Conservation (phyloP, 495 filamentous ascomycete species). For the Clohesyomyces aquaticus region DNA sequence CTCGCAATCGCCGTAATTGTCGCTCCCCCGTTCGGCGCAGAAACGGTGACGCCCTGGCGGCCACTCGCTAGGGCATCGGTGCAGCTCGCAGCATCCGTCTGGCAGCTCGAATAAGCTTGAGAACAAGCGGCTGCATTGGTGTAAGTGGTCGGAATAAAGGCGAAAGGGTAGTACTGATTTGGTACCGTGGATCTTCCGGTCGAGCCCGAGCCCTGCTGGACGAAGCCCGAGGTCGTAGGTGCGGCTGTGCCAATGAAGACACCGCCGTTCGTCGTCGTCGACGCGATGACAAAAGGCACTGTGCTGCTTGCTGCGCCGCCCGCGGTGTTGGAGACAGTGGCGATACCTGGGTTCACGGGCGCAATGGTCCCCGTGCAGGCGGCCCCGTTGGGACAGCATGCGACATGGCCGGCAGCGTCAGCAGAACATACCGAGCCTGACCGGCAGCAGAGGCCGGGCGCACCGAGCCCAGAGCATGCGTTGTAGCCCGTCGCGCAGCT, state of each 20-base stretch:
- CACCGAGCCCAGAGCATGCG: slow-evolving; percentile 55
- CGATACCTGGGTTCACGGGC: not conserved
- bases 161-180: slow-evolving; percentile 67
- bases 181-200: slow-evolving; percentile 39
- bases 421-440: slow-evolving; percentile 58
- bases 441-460: slow-evolving; percentile 61
- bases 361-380: slow-evolving; percentile 65
- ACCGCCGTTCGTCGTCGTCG: slow-evolving; percentile 7
- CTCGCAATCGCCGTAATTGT: slow-evolving; percentile 55
- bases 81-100: slow-evolving; percentile 66
- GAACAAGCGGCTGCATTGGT: slow-evolving; percentile 65
- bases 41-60: slow-evolving; percentile 64
- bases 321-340: not conserved
- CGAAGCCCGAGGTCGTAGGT: slow-evolving; percentile 15
- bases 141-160: slow-evolving; percentile 69
- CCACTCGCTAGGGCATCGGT: slow-evolving; percentile 52
- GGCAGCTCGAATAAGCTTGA: slow-evolving; percentile 67
- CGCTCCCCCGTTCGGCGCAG: slow-evolving; percentile 59
- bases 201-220: slow-evolving; percentile 7
- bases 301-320: slow-evolving; percentile 11
- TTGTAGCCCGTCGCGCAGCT: slow-evolving; percentile 58
- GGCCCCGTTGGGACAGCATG: slow-evolving; percentile 66
- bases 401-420: slow-evolving; percentile 63
- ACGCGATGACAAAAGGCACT: not conserved
- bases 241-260: slow-evolving; percentile 15